Evolutionary conservation across 208 protist species (phyloP), one percentile per base, ranked within the genome.

Genomic region (Sergeia podlipaevii): DNA sequence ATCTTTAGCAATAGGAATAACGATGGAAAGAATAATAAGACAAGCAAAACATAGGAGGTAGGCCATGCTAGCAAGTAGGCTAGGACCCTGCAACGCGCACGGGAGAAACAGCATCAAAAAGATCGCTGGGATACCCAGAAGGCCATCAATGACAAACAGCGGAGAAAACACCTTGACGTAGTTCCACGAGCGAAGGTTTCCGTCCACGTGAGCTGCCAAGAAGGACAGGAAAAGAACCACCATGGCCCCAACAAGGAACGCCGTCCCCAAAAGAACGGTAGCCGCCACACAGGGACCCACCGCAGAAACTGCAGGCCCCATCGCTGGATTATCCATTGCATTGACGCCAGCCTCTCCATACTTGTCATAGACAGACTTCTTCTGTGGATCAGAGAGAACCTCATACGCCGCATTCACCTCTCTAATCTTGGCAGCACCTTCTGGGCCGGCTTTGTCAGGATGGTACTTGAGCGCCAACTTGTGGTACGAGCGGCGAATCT

Each of bases 341-440:
- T 55, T 32, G 3, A 83, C 54, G 2, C 75, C 77, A 0, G 64
- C 72, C 29, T 69, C 77, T 5, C 83, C 83, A 29, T 83, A 91
- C 8, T 28, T 15, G 46, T 91, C 84, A 52, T 91, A 91, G 27
- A 85, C 74, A 3, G 33, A 26, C 13, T 70, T 56, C 58, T 82
- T 83, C 33, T 75, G 37, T 26, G 57, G 48, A 58, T 99, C 89
- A 15, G 65, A 81, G 0, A 99, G 81, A 13, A 99, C 85, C 39
- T 98, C 94, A 66, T 99, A 99, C 15, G 98, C 98, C 17, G 77
- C 62, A 46, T 78, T 89, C 28, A 99, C 81, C 29, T 77, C 37
- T 33, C 85, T 71, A 59, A 97, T 96, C 41, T 71, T 65, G 24
- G 80, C 90, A 11, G 60, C 62, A 11, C 88, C 85, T 2, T 60